phyloP scores from a whole-genome alignment of 1,284 basidiomycete genomes.

The Ustilago cynodontis region DNA sequence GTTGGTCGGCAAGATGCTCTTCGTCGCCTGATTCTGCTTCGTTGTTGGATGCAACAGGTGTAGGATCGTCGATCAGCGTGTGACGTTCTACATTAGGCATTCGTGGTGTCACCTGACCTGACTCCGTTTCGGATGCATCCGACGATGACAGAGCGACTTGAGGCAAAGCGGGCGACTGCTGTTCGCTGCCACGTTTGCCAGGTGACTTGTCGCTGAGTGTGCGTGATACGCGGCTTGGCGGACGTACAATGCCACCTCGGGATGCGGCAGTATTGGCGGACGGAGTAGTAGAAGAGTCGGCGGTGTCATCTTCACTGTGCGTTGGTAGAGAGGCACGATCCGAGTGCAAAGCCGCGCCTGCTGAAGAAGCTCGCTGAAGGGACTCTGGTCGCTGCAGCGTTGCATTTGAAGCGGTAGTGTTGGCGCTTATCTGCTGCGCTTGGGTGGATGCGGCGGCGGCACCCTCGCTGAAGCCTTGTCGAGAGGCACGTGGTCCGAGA shows the following conservation, averaged over 20 bases:
- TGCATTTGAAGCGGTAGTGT: neutral
- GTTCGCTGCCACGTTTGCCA: slow-evolving; percentile 14
- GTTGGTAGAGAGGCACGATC: slow-evolving; percentile 10
- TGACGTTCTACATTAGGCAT: slow-evolving; percentile 36
- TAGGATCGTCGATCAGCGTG: slow-evolving; percentile 40
- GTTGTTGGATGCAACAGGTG: neutral
- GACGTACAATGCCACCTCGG: slow-evolving; percentile 26
- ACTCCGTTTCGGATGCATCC: slow-evolving; percentile 26
- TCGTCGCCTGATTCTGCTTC: slow-evolving; percentile 20
- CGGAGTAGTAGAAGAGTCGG: slow-evolving; percentile 17
- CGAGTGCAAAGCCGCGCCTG: slow-evolving; percentile 20
- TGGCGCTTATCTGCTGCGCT: neutral
- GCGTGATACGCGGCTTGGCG: slow-evolving; percentile 34
- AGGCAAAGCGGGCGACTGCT: slow-evolving; percentile 25
- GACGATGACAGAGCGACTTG: slow-evolving; percentile 23
- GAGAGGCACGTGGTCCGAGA: slow-evolving; percentile 31
- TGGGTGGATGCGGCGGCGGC: neutral
- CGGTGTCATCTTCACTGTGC: slow-evolving; percentile 7
- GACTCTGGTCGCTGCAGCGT: slow-evolving; percentile 22
- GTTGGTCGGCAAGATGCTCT: slow-evolving; percentile 21
- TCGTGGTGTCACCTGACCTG: slow-evolving; percentile 35
- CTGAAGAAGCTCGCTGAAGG: slow-evolving; percentile 45
- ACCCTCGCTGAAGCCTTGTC: slow-evolving; percentile 47
- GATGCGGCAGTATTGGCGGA: slow-evolving; percentile 3
- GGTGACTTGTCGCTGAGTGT: slow-evolving; percentile 29